These are phyloP conservation scores for Sicyos baderoa DNA, from an alignment of 306 rosid species.

Conservation along the genomic window DNA sequence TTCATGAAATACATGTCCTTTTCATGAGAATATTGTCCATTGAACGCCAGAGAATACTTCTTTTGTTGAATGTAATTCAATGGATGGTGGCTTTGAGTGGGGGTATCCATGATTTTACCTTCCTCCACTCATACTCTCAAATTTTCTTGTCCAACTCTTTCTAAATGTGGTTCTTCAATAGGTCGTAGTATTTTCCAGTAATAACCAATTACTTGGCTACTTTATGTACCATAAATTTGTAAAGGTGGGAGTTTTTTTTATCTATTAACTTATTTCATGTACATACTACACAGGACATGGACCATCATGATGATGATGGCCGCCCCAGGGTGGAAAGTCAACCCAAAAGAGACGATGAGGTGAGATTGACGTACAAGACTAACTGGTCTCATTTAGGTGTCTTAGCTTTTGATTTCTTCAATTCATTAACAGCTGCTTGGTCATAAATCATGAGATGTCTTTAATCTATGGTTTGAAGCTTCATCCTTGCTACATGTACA, in stretches of 20 bases:
- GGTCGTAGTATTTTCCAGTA: background rate
- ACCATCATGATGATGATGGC: conserved; percentile 65
- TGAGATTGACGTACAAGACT: conserved; percentile 23
- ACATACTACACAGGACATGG: conserved; percentile 30
- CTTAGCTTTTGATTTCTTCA: background rate
- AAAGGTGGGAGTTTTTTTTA: conserved; percentile 3
- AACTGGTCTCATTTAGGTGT: background rate
- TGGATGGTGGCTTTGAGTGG: background rate
- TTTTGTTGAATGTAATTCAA: background rate
- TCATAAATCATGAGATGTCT: background rate
- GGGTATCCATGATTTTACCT: background rate
- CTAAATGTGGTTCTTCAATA: background rate
- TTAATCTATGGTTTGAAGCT: background rate
- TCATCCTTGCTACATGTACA: background rate
- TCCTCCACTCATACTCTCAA: background rate
- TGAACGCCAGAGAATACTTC: background rate
- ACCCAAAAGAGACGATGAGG: conserved; percentile 85
- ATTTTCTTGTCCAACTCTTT: conserved; percentile 6
- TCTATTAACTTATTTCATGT: background rate
- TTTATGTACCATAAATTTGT: background rate
- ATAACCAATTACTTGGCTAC: background rate
- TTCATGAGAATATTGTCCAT: background rate
- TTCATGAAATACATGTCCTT: background rate
- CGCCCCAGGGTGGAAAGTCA: conserved; percentile 45
- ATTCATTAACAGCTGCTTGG: background rate